A percentile compares a stretch with the other conserved stretches of the same genome.
These are phyloP conservation scores for Asterella californica DNA, from an alignment of 225 moss, liverwort and hornwort species.

Conservation along the genomic window DNA sequence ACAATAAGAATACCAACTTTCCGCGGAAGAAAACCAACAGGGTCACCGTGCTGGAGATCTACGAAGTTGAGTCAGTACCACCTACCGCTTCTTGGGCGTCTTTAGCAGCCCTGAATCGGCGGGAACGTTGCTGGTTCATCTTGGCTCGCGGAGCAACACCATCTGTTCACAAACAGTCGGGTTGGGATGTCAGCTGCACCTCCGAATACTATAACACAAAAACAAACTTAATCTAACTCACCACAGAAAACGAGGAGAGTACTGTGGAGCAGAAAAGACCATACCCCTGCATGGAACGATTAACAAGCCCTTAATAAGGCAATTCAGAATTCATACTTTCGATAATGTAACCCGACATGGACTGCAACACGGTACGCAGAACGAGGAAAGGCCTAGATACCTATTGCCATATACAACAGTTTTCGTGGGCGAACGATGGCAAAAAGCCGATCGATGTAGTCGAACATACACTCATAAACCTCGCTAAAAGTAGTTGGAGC, in stretches of 20 bases:
- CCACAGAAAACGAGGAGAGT: background rate
- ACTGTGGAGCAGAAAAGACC: background rate
- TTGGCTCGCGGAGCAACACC: slow-evolving; percentile 96
- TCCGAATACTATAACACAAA: background rate
- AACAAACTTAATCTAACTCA: background rate
- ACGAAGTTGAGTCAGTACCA: background rate
- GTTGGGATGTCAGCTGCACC: background rate
- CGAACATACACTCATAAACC: slow-evolving; percentile 87
- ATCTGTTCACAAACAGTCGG: slow-evolving; percentile 40
- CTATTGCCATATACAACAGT: slow-evolving; percentile 87
- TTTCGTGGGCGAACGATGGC: slow-evolving; percentile 95
- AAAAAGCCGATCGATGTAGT: slow-evolving; percentile 91
- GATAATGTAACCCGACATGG: no score
- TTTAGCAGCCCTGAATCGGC: slow-evolving; percentile 92
- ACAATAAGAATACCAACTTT: no score
- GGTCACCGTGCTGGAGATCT: background rate
- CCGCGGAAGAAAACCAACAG: no score
- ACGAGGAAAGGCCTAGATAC: slow-evolving; percentile 25
- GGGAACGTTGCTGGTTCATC: slow-evolving; percentile 97
- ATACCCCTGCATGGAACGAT: background rate
- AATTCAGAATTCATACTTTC: no score
- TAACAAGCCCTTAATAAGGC: background rate
- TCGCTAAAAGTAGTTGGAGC: slow-evolving; percentile 86
- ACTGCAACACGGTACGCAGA: background rate
- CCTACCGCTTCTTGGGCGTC: slow-evolving; percentile 93